Evolutionary conservation across 2,329 filamentous ascomycete species (phyloP).

Genomic region (Cladosporium cucumerinum): DNA sequence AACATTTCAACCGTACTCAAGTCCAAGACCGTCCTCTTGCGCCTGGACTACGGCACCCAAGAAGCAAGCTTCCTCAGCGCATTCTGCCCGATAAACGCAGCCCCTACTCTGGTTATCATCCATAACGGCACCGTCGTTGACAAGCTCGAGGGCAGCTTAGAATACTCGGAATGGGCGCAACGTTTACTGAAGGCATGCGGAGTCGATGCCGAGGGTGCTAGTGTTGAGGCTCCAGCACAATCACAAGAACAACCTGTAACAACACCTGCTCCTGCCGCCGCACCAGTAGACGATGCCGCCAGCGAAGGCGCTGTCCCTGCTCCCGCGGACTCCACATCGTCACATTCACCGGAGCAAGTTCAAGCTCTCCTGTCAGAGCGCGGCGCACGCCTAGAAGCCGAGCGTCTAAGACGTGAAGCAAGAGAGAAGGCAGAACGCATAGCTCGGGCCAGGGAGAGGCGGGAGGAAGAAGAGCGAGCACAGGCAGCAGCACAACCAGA

Average conservation of each 20-base stretch:
- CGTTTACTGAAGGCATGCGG: slow-evolving; percentile 46
- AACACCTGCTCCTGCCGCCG: neutral
- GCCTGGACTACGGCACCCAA: slow-evolving; percentile 67
- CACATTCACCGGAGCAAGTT: slow-evolving; percentile 19
- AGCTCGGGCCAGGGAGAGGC: slow-evolving; percentile 36
- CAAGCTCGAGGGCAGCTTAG: slow-evolving; percentile 65
- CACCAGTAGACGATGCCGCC: neutral
- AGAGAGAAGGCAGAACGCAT: slow-evolving; percentile 47
- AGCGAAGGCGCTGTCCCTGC: neutral
- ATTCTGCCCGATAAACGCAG: slow-evolving; percentile 74
- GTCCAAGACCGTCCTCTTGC: slow-evolving; percentile 63
- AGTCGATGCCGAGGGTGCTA: neutral
- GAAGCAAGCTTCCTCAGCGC: slow-evolving; percentile 79
- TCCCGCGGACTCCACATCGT: neutral
- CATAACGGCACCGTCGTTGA: slow-evolving; percentile 71
- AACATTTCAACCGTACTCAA: slow-evolving; percentile 27
- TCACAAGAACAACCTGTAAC: neutral
- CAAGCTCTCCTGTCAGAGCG: slow-evolving; percentile 51
- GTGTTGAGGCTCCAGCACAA: neutral
- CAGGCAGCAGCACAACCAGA: slow-evolving; percentile 26
- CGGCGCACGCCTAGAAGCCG: slow-evolving; percentile 45
- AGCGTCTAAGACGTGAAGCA: slow-evolving; percentile 42
- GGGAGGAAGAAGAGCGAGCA: slow-evolving; percentile 35
- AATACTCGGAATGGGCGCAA: slow-evolving; percentile 61
- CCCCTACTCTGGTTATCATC: slow-evolving; percentile 78